Base-by-base conservation (phyloP, 371 early-diverging fungal genomes). In the Apophysomyces ossiformis region DNA sequence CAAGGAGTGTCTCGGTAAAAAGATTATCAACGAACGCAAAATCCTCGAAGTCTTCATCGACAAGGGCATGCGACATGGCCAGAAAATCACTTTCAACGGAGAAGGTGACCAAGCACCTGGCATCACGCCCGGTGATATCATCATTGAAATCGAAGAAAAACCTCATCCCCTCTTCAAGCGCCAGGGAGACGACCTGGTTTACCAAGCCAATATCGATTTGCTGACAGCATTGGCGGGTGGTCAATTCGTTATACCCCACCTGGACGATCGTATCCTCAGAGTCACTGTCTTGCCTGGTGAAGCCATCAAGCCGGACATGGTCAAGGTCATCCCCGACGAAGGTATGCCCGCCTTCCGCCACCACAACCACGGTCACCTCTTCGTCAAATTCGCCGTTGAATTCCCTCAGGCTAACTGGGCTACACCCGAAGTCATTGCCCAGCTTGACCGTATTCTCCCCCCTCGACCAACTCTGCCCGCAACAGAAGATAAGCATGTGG, bases 61-160 rank as follows among this genome's bases (percentile, higher is more conserved):
- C 76, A 92, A 95, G 58, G 99, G 99, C 66, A 97, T 96, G 95
- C 93, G 92, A 85, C 90, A 92, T 66, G 98, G 98, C 57, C 95
- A 96, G 69, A 92, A 93, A 84, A 90, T 98, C 76, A 92, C 88
- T 58, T 98, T 95, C 79, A 72, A 77, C 35, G 93, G 92, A 73
- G 96, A 97, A 85, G 96, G 96, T 46, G 97, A 97, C 81, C 95
- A 97, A 65, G 76, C 75, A 1, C 90, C 93, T 7, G 85, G 81
- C 56, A 85, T 88, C 35, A 74, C 86, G 37, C 89, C 87, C 26
- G 95, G 95, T 65, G 95, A 96, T 76, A 89, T 96, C 62, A 89
- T 94, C 67, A 95, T 98, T 76, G 92, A 94, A 6, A 73, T 98
- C 60, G 92, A 92, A 68, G 96, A 97, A 77, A 92, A 93, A 79